Evolutionary conservation across 169 alveolate genomes (phyloP).

Genomic region (Plasmodium malariae): DNA sequence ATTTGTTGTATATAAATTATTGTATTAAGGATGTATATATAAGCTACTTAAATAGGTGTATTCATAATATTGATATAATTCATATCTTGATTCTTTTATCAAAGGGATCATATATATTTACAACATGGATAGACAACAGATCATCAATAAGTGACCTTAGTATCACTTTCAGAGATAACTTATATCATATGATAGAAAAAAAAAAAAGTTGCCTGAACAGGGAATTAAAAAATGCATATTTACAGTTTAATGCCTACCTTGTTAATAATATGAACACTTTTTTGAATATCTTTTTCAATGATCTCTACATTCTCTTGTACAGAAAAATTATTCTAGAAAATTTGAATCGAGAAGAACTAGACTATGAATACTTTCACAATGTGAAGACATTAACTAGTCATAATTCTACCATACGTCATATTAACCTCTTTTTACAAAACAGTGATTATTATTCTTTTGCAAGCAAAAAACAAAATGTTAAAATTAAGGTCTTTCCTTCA

Average conservation of each 20-base stretch:
- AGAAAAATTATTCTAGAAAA: conserved; percentile 25
- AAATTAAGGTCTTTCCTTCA: conserved; percentile 30
- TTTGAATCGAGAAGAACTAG: neutral
- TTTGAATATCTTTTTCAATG: conserved; percentile 22
- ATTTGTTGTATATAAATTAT: conserved; percentile 15
- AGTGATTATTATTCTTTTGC: neutral
- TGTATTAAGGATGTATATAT: conserved; percentile 11
- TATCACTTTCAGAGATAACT: neutral
- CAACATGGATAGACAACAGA: neutral
- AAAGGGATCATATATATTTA: conserved; percentile 20
- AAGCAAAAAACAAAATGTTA: neutral
- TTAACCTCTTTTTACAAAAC: neutral
- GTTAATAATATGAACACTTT: neutral
- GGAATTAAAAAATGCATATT: conserved; percentile 14
- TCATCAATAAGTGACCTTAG: too few species aligned
- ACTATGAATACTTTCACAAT: neutral
- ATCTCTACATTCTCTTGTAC: conserved; percentile 2
- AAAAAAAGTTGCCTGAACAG: conserved; percentile 2
- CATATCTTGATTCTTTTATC: conserved; percentile 12
- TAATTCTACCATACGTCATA: neutral
- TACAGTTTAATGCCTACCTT: conserved; percentile 5
- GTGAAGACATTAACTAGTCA: neutral
- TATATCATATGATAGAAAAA: neutral
- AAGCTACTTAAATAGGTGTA: conserved; percentile 16
- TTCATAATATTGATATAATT: neutral